phyloP scores from a whole-genome alignment of 805 yeast species.

The Saccharomycopsis babjevae region DNA sequence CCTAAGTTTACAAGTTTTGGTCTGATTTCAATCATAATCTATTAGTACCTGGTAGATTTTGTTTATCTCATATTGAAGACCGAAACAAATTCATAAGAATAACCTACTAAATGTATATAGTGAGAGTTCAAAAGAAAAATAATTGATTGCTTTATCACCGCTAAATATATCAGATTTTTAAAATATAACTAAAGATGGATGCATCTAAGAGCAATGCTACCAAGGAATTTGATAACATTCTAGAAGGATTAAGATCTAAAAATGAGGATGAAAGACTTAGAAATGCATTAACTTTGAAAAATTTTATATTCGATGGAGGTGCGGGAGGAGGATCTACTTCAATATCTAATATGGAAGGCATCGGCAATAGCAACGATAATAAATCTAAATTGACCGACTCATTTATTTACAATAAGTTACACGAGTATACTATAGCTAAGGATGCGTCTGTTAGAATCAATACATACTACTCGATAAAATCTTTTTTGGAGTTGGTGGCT shows the following conservation, averaged over 20 bases:
- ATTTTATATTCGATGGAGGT: conserved; percentile 12
- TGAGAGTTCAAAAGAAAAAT: too few species aligned
- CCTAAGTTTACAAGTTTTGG: too few species aligned
- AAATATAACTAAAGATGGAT: background rate
- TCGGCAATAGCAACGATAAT: background rate
- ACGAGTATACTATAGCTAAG: conserved; percentile 10
- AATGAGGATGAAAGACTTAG: conserved; percentile 12
- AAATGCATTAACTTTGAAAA: conserved; percentile 13
- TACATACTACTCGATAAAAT: conserved; percentile 10
- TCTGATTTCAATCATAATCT: too few species aligned
- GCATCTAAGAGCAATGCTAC: conserved; percentile 5
- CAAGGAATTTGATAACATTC: conserved; percentile 11
- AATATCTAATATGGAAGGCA: background rate
- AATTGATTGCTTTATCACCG: too few species aligned
- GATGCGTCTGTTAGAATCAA: conserved; percentile 11
- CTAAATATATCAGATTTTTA: too few species aligned
- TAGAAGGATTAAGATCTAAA: conserved; percentile 12
- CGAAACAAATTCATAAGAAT: too few species aligned
- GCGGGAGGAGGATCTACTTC: background rate
- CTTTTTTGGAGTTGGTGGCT: conserved; percentile 12
- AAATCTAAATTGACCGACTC: conserved; percentile 7
- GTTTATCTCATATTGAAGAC: too few species aligned
- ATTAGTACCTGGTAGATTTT: too few species aligned
- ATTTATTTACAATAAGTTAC: conserved; percentile 12
- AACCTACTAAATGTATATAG: too few species aligned